phyloP scores from a whole-genome alignment of 2,329 filamentous ascomycete genomes.

The Magnaporthiopsis rhizophila region DNA sequence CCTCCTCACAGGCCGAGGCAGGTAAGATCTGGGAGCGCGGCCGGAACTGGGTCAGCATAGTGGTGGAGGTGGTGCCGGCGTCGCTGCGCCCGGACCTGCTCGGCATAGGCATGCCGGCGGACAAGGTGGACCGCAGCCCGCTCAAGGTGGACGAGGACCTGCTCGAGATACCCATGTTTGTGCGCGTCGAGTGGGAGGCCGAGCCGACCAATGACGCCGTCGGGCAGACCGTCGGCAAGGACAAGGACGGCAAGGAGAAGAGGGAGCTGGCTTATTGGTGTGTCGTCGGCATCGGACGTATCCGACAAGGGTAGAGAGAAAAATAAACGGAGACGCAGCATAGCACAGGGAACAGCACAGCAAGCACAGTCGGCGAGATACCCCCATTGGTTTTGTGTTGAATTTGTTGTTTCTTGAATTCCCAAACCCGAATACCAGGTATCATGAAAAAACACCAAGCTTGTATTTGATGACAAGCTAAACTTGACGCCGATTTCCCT shows the following conservation, averaged over 20 bases:
- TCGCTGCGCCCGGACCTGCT: conserved; percentile 36
- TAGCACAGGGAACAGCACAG: background rate
- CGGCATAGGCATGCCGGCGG: conserved; percentile 16
- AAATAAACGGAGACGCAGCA: background rate
- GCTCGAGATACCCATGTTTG: conserved; percentile 89
- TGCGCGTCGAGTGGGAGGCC: conserved; percentile 82
- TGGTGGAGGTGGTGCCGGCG: conserved; percentile 77
- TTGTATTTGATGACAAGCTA: conserved; percentile 19
- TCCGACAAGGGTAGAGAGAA: conserved; percentile 41
- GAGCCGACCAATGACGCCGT: conserved; percentile 57
- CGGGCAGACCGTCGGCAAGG: conserved; percentile 42
- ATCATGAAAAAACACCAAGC: conserved; percentile 9
- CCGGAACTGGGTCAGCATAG: conserved; percentile 89
- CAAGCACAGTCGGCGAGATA: background rate
- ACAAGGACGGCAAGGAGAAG: conserved; percentile 63
- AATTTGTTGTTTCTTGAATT: conserved; percentile 1
- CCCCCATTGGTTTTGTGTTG: conserved; percentile 3
- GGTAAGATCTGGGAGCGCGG: conserved; percentile 96
- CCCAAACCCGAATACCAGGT: conserved; percentile 3
- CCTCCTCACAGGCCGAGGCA: conserved; percentile 60
- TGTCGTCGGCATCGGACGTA: conserved; percentile 79
- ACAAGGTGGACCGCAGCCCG: conserved; percentile 34
- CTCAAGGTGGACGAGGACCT: conserved; percentile 53
- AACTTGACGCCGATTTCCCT: conserved; percentile 21
- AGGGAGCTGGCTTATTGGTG: conserved; percentile 94